These are phyloP conservation scores for Solanum gandarillasii DNA, from an alignment of 257 asterid species.

Conservation along the genomic window DNA sequence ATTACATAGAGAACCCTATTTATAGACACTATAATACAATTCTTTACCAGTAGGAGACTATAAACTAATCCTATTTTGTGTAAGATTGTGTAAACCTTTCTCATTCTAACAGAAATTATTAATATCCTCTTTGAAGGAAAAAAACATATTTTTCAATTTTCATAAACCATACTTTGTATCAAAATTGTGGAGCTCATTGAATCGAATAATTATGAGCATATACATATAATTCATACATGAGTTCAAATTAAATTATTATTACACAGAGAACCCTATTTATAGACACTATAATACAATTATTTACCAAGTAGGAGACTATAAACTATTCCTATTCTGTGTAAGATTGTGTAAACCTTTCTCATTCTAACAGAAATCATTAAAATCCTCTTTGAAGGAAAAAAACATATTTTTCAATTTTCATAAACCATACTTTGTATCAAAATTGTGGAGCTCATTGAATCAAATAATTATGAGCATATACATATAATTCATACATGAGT, in stretches of 20 bases:
- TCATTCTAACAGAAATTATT: too few species aligned
- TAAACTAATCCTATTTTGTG: not conserved
- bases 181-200: not conserved
- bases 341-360: not conserved
- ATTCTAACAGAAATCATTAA: not conserved
- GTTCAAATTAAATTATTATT: not conserved
- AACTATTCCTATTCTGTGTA: not conserved
- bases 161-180: not conserved
- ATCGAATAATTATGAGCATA: not conserved
- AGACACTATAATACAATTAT: not conserved
- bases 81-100: not conserved
- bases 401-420: too few species aligned
- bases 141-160: too few species aligned
- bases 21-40: not conserved
- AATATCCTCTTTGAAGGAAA: not conserved
- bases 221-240: not conserved
- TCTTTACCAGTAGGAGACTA: not conserved
- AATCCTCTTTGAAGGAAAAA: not conserved
- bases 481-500: not conserved
- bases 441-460: not conserved
- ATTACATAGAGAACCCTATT: not conserved
- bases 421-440: not conserved
- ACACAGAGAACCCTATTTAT: not conserved
- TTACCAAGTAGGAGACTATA: not conserved
- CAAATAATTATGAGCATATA: not conserved